Evolutionary conservation across 225 moss, liverwort and hornwort species (phyloP).

Genomic region (Asterella californica): DNA sequence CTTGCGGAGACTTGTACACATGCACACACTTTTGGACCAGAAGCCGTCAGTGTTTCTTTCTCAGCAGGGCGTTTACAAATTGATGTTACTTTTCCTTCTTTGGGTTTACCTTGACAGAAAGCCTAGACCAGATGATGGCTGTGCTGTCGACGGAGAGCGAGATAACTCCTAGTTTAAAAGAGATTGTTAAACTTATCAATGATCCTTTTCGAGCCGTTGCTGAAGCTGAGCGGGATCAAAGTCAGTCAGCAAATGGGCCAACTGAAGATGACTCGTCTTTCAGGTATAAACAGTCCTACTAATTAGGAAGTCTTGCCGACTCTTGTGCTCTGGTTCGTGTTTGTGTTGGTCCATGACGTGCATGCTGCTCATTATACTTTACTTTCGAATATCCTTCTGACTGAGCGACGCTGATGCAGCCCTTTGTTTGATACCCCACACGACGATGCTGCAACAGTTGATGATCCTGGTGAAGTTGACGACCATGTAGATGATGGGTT

Average conservation of each 20-base stretch:
- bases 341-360: not conserved
- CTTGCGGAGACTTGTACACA: too few relatives aligned
- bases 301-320: not conserved
- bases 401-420: conserved; percentile 10
- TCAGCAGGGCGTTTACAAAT: not conserved
- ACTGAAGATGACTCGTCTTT: conserved; percentile 6
- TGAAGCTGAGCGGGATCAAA: conserved; percentile 55
- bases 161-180: conserved; percentile 73
- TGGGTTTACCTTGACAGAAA: conserved; percentile 46
- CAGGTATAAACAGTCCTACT: conserved; percentile 7
- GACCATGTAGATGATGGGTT: conserved; percentile 44
- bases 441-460: conserved; percentile 51
- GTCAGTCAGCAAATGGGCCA: conserved; percentile 12
- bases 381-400: not conserved
- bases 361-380: not conserved
- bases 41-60: not conserved
- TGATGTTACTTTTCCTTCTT: not conserved
- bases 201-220: conserved; percentile 75
- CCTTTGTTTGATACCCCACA: conserved; percentile 20
- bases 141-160: conserved; percentile 51
- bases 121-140: conserved; percentile 66
- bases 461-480: conserved; percentile 53
- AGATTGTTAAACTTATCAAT: conserved; percentile 68
- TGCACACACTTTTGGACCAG: not conserved
- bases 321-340: not conserved